Evolutionary conservation across 2,329 filamentous ascomycete species (phyloP).

Genomic region (Calonectria hawksworthii): DNA sequence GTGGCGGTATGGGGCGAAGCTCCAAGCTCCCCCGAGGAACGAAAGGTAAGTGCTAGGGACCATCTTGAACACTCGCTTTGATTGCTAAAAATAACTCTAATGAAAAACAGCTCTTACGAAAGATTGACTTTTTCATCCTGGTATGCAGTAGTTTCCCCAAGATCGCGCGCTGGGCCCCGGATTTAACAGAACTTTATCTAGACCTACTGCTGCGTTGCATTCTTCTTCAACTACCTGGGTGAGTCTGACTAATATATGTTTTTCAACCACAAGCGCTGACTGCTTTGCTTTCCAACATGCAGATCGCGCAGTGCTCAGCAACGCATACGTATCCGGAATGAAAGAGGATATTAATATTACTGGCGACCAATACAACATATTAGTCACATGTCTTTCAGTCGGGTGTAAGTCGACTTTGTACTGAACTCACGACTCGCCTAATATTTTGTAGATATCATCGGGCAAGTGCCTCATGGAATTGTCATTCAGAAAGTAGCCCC

Average conservation of each 20-base stretch:
- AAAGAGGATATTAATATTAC: constrained; percentile 59
- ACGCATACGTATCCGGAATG: constrained; percentile 61
- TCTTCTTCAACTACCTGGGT: constrained; percentile 28
- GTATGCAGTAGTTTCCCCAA: neutral
- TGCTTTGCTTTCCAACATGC: neutral
- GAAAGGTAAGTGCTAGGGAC: constrained; percentile 14
- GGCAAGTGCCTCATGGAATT: constrained; percentile 60
- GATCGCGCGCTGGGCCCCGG: neutral
- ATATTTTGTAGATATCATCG: constrained; percentile 30
- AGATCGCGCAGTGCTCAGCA: constrained; percentile 42
- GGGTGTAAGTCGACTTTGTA: constrained; percentile 36
- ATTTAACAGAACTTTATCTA: neutral
- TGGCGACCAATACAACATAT: constrained; percentile 52
- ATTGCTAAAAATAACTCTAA: neutral
- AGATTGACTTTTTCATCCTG: constrained; percentile 24
- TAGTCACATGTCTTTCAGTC: constrained; percentile 38
- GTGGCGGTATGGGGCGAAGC: constrained; percentile 35
- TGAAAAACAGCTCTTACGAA: constrained; percentile 1
- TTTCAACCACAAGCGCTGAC: neutral
- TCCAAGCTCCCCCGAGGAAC: constrained; percentile 30
- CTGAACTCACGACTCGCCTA: neutral
- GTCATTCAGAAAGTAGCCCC: constrained; percentile 64
- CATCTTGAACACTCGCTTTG: neutral
- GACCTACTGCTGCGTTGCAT: constrained; percentile 37
- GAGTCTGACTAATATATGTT: neutral